These are phyloP conservation scores for Calonectria leucothoes DNA, from an alignment of 2,329 filamentous ascomycete species.

Conservation along the genomic window DNA sequence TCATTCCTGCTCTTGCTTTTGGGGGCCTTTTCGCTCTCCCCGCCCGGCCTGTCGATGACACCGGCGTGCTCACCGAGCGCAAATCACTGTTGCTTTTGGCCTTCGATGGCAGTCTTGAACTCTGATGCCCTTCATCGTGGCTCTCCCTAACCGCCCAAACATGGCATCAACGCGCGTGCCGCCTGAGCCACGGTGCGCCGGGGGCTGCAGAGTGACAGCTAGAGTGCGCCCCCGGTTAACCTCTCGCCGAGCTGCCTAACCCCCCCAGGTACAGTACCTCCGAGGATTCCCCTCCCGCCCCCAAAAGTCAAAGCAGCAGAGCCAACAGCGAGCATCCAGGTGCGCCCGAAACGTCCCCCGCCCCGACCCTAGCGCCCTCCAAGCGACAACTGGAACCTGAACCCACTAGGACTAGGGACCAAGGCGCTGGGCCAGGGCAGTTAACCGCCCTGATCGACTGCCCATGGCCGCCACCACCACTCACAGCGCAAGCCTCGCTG, in stretches of 20 bases:
- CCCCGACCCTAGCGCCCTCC: constrained; percentile 28
- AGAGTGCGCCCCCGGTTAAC: neutral
- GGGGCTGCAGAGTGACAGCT: constrained; percentile 2
- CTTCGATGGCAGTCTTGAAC: neutral
- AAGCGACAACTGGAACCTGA: constrained; percentile 27
- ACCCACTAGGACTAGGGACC: constrained; percentile 1
- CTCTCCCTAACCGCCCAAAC: constrained; percentile 3
- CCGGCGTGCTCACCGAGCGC: neutral
- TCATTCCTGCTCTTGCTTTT: neutral
- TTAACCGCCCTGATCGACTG: constrained; percentile 14
- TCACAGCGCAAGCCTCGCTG: constrained; percentile 2
- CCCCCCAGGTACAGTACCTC: constrained; percentile 7
- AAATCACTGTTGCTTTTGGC: neutral
- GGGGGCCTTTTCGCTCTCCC: neutral
- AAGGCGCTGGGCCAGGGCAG: constrained; percentile 16
- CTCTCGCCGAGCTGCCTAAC: neutral
- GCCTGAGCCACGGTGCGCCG: neutral
- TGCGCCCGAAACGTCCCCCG: constrained; percentile 24
- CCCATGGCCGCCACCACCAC: constrained; percentile 3
- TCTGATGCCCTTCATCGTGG: neutral
- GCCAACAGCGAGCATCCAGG: constrained; percentile 18
- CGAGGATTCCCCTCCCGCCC: constrained; percentile 5
- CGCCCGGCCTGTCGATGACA: neutral
- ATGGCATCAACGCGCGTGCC: constrained; percentile 14
- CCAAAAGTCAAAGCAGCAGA: constrained; percentile 8